These are phyloP conservation scores for Oxalis stricta DNA, from an alignment of 441 rosid species.

Conservation along the genomic window DNA sequence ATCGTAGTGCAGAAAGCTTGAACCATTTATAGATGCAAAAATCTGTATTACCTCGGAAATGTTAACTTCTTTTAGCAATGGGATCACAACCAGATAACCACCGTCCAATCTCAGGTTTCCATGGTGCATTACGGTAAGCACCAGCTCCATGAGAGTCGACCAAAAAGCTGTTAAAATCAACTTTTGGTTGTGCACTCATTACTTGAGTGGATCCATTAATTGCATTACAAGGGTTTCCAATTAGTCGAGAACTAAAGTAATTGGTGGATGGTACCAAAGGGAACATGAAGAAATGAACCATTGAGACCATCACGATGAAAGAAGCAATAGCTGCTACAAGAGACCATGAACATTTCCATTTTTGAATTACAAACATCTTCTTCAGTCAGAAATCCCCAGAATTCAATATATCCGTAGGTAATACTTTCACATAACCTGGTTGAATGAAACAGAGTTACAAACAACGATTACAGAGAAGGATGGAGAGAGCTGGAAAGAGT, in stretches of 20 bases:
- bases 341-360: conserved; percentile 63
- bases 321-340: conserved; percentile 48
- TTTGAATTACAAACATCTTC: conserved; percentile 40
- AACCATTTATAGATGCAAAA: too few species aligned
- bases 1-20: too few species aligned
- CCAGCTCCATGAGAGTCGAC: conserved; percentile 54
- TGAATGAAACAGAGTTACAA: neutral
- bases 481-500: too few species aligned
- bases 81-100: conserved; percentile 91
- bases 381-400: conserved; percentile 2
- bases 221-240: conserved; percentile 28
- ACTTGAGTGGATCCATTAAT: conserved; percentile 31
- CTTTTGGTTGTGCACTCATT: conserved; percentile 8
- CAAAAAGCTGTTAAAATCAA: conserved; percentile 51
- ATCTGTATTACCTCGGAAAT: conserved; percentile 41
- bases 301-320: conserved; percentile 39
- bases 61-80: conserved; percentile 30
- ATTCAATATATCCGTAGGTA: too few species aligned
- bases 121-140: conserved; percentile 61
- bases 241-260: conserved; percentile 29
- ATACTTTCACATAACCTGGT: too few species aligned
- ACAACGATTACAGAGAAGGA: too few species aligned
- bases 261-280: conserved; percentile 70
- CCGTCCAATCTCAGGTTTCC: conserved; percentile 76
- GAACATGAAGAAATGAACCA: conserved; percentile 56